Conservation (phyloP, 148 eudicot genomes). For the Arbutus unedo region DNA sequence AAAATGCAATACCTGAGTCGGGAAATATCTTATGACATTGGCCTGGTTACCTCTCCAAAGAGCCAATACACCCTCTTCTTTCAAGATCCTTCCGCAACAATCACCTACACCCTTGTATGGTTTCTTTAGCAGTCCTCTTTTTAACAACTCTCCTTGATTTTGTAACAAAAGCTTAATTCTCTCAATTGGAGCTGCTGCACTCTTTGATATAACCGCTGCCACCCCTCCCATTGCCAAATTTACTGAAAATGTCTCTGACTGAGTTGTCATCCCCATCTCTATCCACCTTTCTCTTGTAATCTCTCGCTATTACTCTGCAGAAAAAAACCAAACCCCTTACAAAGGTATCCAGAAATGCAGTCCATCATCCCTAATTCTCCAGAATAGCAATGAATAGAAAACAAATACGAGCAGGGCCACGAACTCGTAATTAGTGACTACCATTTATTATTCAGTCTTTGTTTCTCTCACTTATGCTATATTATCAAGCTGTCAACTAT, state of each 20-base stretch:
- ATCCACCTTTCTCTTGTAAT: background rate
- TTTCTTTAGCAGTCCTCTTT: slow-evolving; percentile 57
- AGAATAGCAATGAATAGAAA: background rate
- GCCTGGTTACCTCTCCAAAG: slow-evolving; percentile 99
- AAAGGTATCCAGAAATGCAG: background rate
- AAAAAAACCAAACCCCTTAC: background rate
- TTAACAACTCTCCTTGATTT: slow-evolving; percentile 82
- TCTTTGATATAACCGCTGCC: slow-evolving; percentile 74
- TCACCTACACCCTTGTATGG: slow-evolving; percentile 68
- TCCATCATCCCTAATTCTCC: background rate
- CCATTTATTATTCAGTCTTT: background rate
- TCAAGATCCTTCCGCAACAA: slow-evolving; percentile 65
- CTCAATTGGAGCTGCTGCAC: slow-evolving; percentile 92
- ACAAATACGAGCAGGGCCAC: background rate
- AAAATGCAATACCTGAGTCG: slow-evolving; percentile 67
- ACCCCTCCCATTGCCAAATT: slow-evolving; percentile 78
- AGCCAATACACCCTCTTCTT: slow-evolving; percentile 70
- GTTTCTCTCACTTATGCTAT: background rate
- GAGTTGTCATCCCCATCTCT: slow-evolving; percentile 27
- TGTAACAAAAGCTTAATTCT: slow-evolving; percentile 84
- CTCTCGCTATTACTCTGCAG: background rate
- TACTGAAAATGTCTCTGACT: slow-evolving; percentile 53
- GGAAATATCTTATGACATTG: slow-evolving; percentile 88
- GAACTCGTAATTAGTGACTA: background rate
- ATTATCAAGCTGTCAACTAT: background rate